These are phyloP conservation scores for Sporisorium reilianum DNA, from an alignment of 1,284 basidiomycete species.

Conservation along the genomic window DNA sequence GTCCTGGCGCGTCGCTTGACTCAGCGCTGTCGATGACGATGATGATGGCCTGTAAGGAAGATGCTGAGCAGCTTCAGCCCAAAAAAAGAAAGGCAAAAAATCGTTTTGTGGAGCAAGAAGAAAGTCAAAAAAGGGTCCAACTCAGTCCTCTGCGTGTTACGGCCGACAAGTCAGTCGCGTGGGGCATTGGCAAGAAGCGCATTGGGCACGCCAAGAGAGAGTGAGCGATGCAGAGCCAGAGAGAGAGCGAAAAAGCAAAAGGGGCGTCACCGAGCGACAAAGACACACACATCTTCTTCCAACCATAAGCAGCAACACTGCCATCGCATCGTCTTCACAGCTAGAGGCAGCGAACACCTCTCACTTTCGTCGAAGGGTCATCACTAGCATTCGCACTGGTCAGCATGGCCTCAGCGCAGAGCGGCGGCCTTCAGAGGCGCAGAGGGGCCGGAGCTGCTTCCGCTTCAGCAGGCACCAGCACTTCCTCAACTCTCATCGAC, in stretches of 20 bases:
- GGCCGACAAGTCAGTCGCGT: slow-evolving; percentile 29
- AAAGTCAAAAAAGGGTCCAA: slow-evolving; percentile 28
- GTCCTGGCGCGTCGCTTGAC: not conserved
- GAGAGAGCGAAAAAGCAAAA: not conserved
- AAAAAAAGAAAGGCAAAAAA: slow-evolving; percentile 10
- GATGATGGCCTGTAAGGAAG: slow-evolving; percentile 10
- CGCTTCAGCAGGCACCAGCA: slow-evolving; percentile 32
- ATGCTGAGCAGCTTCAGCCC: not conserved
- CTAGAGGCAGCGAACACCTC: no score
- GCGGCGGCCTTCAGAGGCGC: slow-evolving; percentile 45
- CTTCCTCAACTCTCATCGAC: slow-evolving; percentile 32
- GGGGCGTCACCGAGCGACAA: slow-evolving; percentile 5
- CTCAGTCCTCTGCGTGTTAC: not conserved
- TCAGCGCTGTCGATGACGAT: slow-evolving; percentile 3
- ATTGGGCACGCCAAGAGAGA: slow-evolving; percentile 14
- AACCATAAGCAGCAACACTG: slow-evolving; percentile 1
- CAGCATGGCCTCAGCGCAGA: slow-evolving; percentile 38
- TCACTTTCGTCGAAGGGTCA: not conserved
- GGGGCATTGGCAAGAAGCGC: slow-evolving; percentile 5
- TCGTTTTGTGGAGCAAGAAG: slow-evolving; percentile 6
- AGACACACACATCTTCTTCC: no score
- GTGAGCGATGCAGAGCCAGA: no score
- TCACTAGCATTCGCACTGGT: not conserved
- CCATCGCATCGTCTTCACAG: no score
- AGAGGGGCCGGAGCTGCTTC: slow-evolving; percentile 34